Percentiles rank a stretch among this genome's conserved stretches.
Conservation (phyloP, 306 rosid species). For the Cucurbita argyrosperma region DNA sequence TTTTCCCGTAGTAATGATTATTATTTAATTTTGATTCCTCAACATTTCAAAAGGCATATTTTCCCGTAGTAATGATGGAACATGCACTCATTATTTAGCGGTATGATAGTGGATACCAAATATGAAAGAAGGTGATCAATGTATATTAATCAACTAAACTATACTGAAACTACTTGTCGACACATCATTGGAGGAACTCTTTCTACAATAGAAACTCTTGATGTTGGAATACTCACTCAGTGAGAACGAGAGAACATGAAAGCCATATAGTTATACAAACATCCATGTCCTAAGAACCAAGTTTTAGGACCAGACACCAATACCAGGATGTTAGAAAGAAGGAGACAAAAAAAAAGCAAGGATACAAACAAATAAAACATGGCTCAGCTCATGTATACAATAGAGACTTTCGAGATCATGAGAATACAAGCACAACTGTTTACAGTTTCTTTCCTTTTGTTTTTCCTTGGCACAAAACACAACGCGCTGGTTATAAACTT, state of each 20-base stretch:
- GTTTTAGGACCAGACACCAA: neutral
- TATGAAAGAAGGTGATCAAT: too few species aligned
- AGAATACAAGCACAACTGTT: neutral
- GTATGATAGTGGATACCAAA: too few species aligned
- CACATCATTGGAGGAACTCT: too few species aligned
- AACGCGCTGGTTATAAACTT: neutral
- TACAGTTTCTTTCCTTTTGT: slow-evolving; percentile 14
- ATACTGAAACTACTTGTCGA: too few species aligned
- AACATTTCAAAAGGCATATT: too few species aligned
- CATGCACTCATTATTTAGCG: too few species aligned
- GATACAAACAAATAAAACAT: neutral
- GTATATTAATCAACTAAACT: neutral
- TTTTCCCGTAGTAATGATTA: too few species aligned
- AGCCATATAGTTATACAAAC: neutral
- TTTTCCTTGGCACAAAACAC: neutral
- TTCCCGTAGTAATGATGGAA: too few species aligned
- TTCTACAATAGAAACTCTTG: neutral
- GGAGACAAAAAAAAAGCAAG: neutral
- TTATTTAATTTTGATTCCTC: too few species aligned
- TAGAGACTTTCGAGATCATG: neutral
- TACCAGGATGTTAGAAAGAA: neutral
- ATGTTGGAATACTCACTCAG: neutral
- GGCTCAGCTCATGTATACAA: neutral
- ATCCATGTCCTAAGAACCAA: too few species aligned
- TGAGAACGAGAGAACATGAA: neutral